These are phyloP conservation scores for Abrus pulchellus DNA, from an alignment of 306 rosid genomes.

Conservation along the genomic window DNA sequence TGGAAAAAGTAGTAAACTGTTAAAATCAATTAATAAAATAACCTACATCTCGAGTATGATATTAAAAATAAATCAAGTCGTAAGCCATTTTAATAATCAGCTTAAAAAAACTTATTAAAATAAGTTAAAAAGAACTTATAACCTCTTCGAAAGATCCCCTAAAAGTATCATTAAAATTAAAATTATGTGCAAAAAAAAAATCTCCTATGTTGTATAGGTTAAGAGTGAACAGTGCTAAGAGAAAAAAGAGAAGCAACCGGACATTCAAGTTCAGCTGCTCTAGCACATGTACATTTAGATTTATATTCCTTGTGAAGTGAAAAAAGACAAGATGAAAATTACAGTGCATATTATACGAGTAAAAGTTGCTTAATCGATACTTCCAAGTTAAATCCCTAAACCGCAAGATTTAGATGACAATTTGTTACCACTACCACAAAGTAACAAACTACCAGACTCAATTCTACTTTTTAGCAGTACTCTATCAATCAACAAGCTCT, in stretches of 20 bases:
- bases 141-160: too few relatives aligned
- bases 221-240: background rate
- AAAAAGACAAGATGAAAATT: conserved; percentile 33
- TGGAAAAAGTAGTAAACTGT: too few relatives aligned
- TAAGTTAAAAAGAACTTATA: too few relatives aligned
- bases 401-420: conserved; percentile 44
- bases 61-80: too few relatives aligned
- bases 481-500: conserved; percentile 68
- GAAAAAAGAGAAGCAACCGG: conserved; percentile 7
- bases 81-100: too few relatives aligned
- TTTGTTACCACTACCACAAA: conserved; percentile 62
- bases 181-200: too few relatives aligned
- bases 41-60: too few relatives aligned
- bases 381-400: conserved; percentile 32
- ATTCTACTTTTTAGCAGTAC: conserved; percentile 62
- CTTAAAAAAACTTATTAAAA: too few relatives aligned
- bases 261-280: background rate
- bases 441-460: conserved; percentile 70
- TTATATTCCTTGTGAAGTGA: conserved; percentile 6
- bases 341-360: background rate
- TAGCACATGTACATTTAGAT: conserved; percentile 19
- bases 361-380: background rate
- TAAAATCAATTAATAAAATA: too few relatives aligned
- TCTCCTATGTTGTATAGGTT: too few relatives aligned
- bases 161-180: too few relatives aligned